Evolutionary conservation across 2,329 filamentous ascomycete species (phyloP).

Genomic region (Aspergillus transmontanensis): DNA sequence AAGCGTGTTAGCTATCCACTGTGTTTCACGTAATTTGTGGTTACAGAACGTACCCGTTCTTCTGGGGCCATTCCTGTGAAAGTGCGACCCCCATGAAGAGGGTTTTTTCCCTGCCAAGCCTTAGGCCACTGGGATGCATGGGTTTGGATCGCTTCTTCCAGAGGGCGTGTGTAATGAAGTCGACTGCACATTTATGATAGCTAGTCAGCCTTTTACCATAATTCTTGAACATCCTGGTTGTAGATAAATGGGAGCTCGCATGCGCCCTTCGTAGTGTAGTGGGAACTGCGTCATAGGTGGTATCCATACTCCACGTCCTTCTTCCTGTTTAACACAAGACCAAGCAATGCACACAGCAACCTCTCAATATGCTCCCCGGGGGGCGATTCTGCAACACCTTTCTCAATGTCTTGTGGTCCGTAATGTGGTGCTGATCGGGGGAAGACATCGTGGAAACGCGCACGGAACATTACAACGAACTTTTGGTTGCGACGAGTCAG

Average conservation of each 20-base stretch:
- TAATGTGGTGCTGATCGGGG: slow-evolving; percentile 85
- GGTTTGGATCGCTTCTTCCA: slow-evolving; percentile 87
- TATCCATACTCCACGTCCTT: slow-evolving; percentile 92
- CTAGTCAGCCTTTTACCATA: slow-evolving; percentile 30
- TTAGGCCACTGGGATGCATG: slow-evolving; percentile 87
- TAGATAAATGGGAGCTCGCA: not conserved
- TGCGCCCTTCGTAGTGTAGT: not conserved
- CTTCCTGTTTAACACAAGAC: slow-evolving; percentile 90
- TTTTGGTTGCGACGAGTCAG: slow-evolving; percentile 48
- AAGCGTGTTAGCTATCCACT: slow-evolving; percentile 19
- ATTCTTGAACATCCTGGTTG: not conserved
- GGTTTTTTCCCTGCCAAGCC: slow-evolving; percentile 81
- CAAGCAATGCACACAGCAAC: slow-evolving; percentile 85
- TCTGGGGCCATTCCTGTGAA: slow-evolving; percentile 82
- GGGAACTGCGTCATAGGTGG: slow-evolving; percentile 24
- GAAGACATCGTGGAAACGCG: slow-evolving; percentile 87
- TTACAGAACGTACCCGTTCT: slow-evolving; percentile 67
- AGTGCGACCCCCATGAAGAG: slow-evolving; percentile 74
- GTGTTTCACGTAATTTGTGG: not conserved
- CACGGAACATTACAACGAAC: slow-evolving; percentile 98
- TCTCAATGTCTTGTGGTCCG: slow-evolving; percentile 92
- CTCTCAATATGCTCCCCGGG: slow-evolving; percentile 85
- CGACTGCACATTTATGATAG: slow-evolving; percentile 58
- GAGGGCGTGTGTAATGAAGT: slow-evolving; percentile 86
- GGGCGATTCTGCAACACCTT: slow-evolving; percentile 73